Conservation (phyloP, 495 filamentous ascomycete species). For the Cercophora samala region DNA sequence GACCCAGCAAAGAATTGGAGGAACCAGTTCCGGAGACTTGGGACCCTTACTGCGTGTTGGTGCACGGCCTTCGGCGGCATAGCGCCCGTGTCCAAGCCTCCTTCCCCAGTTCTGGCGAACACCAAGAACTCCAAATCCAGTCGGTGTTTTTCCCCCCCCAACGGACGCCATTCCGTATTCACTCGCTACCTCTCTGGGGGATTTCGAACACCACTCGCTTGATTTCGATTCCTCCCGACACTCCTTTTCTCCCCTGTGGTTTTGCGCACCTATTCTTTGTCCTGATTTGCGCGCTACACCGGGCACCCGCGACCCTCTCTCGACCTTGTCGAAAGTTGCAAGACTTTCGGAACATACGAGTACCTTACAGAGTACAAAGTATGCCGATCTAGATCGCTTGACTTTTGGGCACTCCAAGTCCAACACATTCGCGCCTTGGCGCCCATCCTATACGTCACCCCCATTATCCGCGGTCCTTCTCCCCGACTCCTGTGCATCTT, state of each 20-base stretch:
- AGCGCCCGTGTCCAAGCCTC: neutral
- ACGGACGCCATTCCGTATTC: neutral
- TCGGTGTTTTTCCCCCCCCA: neutral
- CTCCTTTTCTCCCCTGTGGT: conserved; percentile 10
- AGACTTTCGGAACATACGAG: neutral
- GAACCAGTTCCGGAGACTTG: neutral
- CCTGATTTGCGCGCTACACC: conserved; percentile 1
- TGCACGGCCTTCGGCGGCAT: neutral
- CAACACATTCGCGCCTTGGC: conserved; percentile 2
- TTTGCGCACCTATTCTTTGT: neutral
- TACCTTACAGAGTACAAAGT: neutral
- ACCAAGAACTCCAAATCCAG: neutral
- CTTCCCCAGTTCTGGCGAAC: neutral
- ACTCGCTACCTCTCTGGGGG: neutral
- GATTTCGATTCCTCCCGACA: conserved; percentile 15
- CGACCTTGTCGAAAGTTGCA: neutral
- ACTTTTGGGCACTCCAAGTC: neutral
- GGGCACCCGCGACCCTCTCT: too few relatives aligned
- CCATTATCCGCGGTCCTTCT: neutral
- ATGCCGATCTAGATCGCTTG: conserved; percentile 6
- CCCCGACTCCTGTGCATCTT: neutral
- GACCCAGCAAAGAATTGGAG: neutral
- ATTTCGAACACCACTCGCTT: conserved; percentile 16
- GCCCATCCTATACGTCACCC: neutral
- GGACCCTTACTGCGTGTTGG: neutral